These are phyloP conservation scores for Saccharomyces pastorianus DNA, from an alignment of 1,139 yeast species.

Conservation along the genomic window DNA sequence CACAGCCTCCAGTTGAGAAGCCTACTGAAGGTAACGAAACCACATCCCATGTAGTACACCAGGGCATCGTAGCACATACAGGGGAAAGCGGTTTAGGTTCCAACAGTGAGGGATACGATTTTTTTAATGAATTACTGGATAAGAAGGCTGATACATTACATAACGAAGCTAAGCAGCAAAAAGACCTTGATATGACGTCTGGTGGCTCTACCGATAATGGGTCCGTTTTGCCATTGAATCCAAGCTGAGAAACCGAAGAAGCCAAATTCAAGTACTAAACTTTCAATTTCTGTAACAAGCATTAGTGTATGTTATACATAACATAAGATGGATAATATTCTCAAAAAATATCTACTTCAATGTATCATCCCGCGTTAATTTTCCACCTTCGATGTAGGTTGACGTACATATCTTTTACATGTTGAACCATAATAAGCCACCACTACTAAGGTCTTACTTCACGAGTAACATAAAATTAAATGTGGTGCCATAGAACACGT, in stretches of 20 bases:
- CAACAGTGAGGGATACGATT: not conserved
- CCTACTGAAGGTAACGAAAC: not conserved
- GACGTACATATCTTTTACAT: no score
- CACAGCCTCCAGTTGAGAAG: conserved; percentile 10
- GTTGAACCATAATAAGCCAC: no score
- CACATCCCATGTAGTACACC: conserved; percentile 2
- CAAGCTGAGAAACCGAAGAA: conserved; percentile 23
- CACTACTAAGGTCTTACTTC: no score
- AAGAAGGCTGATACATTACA: not conserved
- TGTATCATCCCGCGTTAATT: no score
- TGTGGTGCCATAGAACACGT: no score
- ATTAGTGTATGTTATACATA: conserved; percentile 4
- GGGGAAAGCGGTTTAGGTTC: not conserved
- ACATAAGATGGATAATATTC: not conserved
- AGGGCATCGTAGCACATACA: conserved; percentile 9
- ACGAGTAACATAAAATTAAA: no score
- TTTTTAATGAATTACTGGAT: not conserved
- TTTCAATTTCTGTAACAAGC: not conserved
- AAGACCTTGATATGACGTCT: not conserved
- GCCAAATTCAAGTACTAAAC: not conserved
- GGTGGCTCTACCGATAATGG: conserved; percentile 11
- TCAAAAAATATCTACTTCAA: not conserved
- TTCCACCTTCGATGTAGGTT: no score
- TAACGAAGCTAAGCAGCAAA: not conserved
- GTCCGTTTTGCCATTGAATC: conserved; percentile 33